A percentile compares a stretch with the other conserved stretches of the same genome.
Conservation (phyloP, 2,329 filamentous ascomycete species). For the Paecilomyces niveus region DNA sequence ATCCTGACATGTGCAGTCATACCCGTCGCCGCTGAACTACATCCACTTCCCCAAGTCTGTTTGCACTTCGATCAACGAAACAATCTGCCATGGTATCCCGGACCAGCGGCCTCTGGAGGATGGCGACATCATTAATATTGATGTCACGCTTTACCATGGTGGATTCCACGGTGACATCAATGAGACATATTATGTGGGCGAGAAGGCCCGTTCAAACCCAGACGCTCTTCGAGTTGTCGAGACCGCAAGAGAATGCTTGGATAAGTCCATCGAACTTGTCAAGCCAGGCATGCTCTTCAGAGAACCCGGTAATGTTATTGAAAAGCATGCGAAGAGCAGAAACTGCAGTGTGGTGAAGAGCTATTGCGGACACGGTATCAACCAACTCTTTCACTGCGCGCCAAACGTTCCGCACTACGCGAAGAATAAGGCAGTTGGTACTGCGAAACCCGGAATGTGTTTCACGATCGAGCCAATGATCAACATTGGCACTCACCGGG, state of each 20-base stretch:
- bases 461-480: constrained; percentile 99
- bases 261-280: constrained; percentile 83
- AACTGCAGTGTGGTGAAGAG: constrained; percentile 89
- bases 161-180: constrained; percentile 96
- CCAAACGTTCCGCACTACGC: constrained; percentile 96
- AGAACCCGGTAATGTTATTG: constrained; percentile 89
- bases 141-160: constrained; percentile 87
- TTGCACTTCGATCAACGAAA: constrained; percentile 92
- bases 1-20: constrained; percentile 56
- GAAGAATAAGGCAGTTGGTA: constrained; percentile 95
- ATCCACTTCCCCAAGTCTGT: constrained; percentile 96
- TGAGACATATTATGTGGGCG: constrained; percentile 97
- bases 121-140: constrained; percentile 95
- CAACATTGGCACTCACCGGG: constrained; percentile 78
- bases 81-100: constrained; percentile 97
- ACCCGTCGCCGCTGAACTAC: constrained; percentile 92
- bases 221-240: constrained; percentile 89
- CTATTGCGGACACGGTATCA: constrained; percentile 94
- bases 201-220: constrained; percentile 73
- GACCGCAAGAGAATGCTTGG: constrained; percentile 77
- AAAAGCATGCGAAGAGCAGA: constrained; percentile 82
- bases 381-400: constrained; percentile 84
- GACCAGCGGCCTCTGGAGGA: constrained; percentile 81
- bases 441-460: constrained; percentile 93
- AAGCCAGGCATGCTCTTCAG: constrained; percentile 91